Evolutionary conservation across 208 protist genomes (phyloP).

Genomic region (Phytomonas sp.): DNA sequence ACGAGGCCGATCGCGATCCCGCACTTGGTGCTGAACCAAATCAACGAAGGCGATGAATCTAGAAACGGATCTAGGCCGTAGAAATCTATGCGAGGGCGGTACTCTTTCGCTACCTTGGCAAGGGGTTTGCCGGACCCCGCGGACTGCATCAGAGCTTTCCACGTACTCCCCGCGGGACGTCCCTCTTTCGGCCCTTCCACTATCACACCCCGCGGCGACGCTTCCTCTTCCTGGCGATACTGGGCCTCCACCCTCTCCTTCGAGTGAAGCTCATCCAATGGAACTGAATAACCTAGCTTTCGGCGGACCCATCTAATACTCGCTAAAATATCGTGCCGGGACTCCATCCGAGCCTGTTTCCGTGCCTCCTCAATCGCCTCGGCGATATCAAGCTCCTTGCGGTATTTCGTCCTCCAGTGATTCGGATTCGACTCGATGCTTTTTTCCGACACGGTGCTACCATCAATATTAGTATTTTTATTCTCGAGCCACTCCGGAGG

Average conservation of each 20-base stretch:
- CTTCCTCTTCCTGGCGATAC: conserved; percentile 7
- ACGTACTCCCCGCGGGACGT: conserved; percentile 19
- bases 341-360: conserved; percentile 34
- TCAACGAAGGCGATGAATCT: conserved; percentile 51
- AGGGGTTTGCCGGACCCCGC: conserved; percentile 56
- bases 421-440: conserved; percentile 15
- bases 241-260: conserved; percentile 24
- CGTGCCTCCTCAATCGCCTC: conserved; percentile 65
- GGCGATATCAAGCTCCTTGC: conserved; percentile 59
- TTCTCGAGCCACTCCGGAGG: conserved; percentile 72
- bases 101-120: conserved; percentile 58
- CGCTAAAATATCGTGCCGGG: conserved; percentile 52
- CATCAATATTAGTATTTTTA: conserved; percentile 72
- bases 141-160: conserved; percentile 59
- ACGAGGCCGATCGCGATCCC: conserved; percentile 70
- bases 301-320: conserved; percentile 27
- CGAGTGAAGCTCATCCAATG: conserved; percentile 44
- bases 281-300: conserved; percentile 29
- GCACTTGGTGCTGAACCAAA: conserved; percentile 81
- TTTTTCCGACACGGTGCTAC: conserved; percentile 44
- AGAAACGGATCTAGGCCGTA: conserved; percentile 80
- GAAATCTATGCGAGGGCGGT: conserved; percentile 65
- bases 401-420: conserved; percentile 51
- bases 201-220: conserved; percentile 1
- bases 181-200: background rate